Percentiles rank a stretch among this genome's conserved stretches.
These are phyloP conservation scores for Eleusine indica DNA, from an alignment of 176 grass and related monocot genomes.

Conservation along the genomic window DNA sequence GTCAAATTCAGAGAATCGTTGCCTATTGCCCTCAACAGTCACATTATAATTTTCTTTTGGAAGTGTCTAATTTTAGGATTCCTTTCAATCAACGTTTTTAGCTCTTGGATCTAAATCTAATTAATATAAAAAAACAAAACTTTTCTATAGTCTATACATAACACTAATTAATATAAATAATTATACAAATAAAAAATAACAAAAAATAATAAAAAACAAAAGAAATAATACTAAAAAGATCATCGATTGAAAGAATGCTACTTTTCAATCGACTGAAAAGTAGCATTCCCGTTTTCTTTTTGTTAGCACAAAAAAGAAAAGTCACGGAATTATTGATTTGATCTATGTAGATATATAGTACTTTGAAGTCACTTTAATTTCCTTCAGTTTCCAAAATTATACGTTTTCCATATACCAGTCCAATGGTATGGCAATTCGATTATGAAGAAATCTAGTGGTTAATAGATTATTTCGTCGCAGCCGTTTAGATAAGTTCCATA, in stretches of 20 bases:
- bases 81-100: too few species aligned
- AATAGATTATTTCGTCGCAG: neutral
- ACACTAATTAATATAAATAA: too few species aligned
- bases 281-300: neutral
- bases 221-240: too few species aligned
- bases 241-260: too few species aligned
- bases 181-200: too few species aligned
- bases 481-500: neutral
- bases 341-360: neutral
- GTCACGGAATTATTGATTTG: neutral
- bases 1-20: slow-evolving; percentile 34
- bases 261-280: too few species aligned
- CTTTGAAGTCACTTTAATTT: neutral
- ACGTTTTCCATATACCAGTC: neutral
- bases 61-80: too few species aligned
- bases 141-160: too few species aligned
- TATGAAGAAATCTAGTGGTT: neutral
- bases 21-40: neutral
- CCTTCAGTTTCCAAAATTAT: neutral
- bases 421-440: neutral
- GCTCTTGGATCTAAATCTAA: too few species aligned
- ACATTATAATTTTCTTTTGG: neutral
- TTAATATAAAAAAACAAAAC: too few species aligned
- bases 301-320: neutral
- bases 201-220: too few species aligned